Conservation (phyloP, 2,329 filamentous ascomycete genomes). For the Emergomyces pasteurianus region DNA sequence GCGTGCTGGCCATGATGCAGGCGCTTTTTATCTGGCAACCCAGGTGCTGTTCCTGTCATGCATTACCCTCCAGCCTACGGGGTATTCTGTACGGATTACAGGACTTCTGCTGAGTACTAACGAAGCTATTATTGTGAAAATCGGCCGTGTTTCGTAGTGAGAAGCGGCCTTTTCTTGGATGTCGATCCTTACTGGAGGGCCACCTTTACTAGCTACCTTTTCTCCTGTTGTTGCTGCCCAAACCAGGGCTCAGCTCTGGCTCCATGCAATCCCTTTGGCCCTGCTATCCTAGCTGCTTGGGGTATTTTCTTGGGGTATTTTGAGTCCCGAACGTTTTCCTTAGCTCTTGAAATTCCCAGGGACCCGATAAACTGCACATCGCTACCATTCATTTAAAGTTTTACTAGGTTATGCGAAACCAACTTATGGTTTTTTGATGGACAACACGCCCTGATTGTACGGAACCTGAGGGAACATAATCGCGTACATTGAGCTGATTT, state of each 20-base stretch:
- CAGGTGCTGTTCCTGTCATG: background rate
- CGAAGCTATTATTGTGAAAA: background rate
- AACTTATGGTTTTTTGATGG: background rate
- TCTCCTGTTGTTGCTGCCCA: conserved; percentile 6
- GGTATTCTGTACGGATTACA: no score
- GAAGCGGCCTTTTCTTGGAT: background rate
- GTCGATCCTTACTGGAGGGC: conserved; percentile 10
- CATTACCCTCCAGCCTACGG: background rate
- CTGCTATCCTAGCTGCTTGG: background rate
- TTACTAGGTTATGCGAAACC: background rate
- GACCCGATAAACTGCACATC: background rate
- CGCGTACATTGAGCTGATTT: background rate
- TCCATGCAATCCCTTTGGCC: conserved; percentile 6
- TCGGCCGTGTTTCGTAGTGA: background rate
- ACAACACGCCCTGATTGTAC: background rate
- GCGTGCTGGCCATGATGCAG: background rate
- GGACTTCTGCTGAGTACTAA: background rate
- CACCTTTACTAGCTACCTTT: background rate
- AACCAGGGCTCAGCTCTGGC: background rate
- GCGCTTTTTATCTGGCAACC: background rate
- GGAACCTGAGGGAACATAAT: background rate
- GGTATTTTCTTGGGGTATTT: conserved; percentile 1
- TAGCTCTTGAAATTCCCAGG: background rate
- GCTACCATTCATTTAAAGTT: background rate
- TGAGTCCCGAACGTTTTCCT: background rate